Percentiles rank a stretch among this genome's conserved stretches.
phyloP scores from a whole-genome alignment of 495 filamentous ascomycete species.

The Xylaria castorea region DNA sequence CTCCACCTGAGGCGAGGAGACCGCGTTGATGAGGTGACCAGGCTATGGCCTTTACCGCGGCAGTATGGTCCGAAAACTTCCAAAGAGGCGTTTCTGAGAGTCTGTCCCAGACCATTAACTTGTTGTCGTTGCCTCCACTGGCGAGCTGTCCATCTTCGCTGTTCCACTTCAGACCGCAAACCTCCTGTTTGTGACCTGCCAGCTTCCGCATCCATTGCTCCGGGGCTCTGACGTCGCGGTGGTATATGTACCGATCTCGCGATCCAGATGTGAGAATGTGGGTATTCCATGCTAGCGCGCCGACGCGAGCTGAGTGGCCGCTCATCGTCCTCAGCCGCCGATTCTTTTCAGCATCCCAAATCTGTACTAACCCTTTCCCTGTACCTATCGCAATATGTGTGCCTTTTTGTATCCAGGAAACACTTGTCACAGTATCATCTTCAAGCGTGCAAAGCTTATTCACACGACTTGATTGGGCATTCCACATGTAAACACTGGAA shows the following conservation, averaged over 20 bases:
- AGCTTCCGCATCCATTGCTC: slow-evolving; percentile 87
- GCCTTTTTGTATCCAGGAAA: slow-evolving; percentile 96
- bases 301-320: slow-evolving; percentile 90
- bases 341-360: slow-evolving; percentile 91
- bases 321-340: slow-evolving; percentile 93
- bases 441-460: slow-evolving; percentile 91
- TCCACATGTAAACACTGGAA: slow-evolving; percentile 99
- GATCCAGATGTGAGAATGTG: slow-evolving; percentile 97
- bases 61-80: slow-evolving; percentile 91
- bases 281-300: slow-evolving; percentile 93
- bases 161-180: slow-evolving; percentile 98
- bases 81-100: slow-evolving; percentile 83
- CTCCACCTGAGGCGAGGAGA: slow-evolving; percentile 92
- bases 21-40: slow-evolving; percentile 97
- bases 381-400: slow-evolving; percentile 96
- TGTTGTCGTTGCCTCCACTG: slow-evolving; percentile 98
- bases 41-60: slow-evolving; percentile 97
- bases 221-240: slow-evolving; percentile 93
- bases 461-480: slow-evolving; percentile 82
- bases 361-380: slow-evolving; percentile 90
- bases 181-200: slow-evolving; percentile 96
- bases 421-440: slow-evolving; percentile 93
- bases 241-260: slow-evolving; percentile 88
- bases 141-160: slow-evolving; percentile 92
- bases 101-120: slow-evolving; percentile 97